Conservation (phyloP, 495 filamentous ascomycete genomes). For the Neurospora terricola region DNA sequence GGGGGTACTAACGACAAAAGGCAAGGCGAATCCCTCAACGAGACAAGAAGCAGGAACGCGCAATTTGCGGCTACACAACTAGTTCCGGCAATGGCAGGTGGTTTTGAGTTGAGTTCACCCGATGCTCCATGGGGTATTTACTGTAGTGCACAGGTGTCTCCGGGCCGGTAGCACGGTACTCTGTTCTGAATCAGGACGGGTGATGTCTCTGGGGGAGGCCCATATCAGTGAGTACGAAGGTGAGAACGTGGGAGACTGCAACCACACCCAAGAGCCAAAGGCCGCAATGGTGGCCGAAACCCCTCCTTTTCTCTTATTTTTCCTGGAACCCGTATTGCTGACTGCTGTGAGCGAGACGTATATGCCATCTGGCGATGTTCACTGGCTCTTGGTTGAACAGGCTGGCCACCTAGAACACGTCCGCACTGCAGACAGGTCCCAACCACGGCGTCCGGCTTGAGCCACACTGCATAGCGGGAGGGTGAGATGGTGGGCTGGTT, state of each 20-base stretch:
- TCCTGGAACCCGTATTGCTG: neutral
- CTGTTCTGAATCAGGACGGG: neutral
- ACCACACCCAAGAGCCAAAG: neutral
- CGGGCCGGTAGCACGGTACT: neutral
- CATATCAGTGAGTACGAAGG: neutral
- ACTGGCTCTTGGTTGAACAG: neutral
- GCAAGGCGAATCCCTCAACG: neutral
- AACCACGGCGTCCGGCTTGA: conserved; percentile 9
- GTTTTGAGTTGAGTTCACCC: neutral
- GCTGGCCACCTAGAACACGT: neutral
- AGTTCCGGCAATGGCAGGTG: neutral
- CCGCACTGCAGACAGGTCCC: neutral
- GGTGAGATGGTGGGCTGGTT: conserved; percentile 3
- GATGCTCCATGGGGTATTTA: neutral
- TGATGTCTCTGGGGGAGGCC: neutral
- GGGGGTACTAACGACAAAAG: neutral
- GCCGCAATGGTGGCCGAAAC: neutral
- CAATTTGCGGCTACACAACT: neutral
- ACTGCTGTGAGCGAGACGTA: neutral
- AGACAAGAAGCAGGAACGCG: neutral
- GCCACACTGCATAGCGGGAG: conserved; percentile 7
- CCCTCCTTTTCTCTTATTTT: neutral
- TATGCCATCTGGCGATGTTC: neutral
- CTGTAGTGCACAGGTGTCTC: neutral
- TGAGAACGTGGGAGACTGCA: neutral